A percentile compares a stretch with the other conserved stretches of the same genome.
Conservation (phyloP, 2,329 filamentous ascomycete genomes). For the Gremmenia infestans region DNA sequence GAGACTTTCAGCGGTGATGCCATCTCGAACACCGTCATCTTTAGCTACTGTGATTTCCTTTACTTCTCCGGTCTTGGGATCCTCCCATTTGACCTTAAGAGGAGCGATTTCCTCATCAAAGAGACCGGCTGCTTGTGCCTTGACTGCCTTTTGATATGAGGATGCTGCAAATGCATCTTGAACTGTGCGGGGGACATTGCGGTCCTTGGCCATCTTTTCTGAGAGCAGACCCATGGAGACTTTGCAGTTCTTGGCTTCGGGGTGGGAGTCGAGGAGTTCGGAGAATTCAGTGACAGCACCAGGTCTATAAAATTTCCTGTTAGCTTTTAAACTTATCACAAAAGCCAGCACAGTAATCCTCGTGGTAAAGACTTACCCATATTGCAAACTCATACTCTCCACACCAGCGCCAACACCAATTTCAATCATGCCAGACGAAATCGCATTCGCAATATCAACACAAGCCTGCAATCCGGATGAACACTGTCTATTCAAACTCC, state of each 20-base stretch:
- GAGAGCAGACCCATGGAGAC: constrained; percentile 93
- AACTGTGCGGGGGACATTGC: constrained; percentile 61
- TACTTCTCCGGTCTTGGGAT: constrained; percentile 84
- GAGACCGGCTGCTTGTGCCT: constrained; percentile 81
- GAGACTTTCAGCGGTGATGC: constrained; percentile 84
- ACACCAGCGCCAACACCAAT: constrained; percentile 90
- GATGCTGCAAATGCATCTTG: constrained; percentile 94
- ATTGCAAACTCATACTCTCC: constrained; percentile 92
- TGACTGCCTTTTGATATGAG: constrained; percentile 84
- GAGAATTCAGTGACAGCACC: constrained; percentile 89
- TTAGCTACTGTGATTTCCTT: constrained; percentile 76
- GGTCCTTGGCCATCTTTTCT: constrained; percentile 90
- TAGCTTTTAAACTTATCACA: constrained; percentile 1
- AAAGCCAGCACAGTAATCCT: not conserved
- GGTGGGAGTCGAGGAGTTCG: constrained; percentile 74
- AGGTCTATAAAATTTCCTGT: constrained; percentile 46
- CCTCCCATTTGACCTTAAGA: constrained; percentile 78
- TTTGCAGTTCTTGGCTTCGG: constrained; percentile 90
- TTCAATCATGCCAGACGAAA: constrained; percentile 89
- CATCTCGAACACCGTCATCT: constrained; percentile 82
- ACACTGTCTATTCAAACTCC: constrained; percentile 89
- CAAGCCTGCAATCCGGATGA: constrained; percentile 88
- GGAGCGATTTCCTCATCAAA: constrained; percentile 91
- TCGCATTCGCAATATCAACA: constrained; percentile 90
- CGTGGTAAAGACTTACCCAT: constrained; percentile 57